Percentiles rank a stretch among this genome's conserved stretches.
These are phyloP conservation scores for Pyricularia sp. DNA, from an alignment of 2,329 filamentous ascomycete species.

Conservation along the genomic window DNA sequence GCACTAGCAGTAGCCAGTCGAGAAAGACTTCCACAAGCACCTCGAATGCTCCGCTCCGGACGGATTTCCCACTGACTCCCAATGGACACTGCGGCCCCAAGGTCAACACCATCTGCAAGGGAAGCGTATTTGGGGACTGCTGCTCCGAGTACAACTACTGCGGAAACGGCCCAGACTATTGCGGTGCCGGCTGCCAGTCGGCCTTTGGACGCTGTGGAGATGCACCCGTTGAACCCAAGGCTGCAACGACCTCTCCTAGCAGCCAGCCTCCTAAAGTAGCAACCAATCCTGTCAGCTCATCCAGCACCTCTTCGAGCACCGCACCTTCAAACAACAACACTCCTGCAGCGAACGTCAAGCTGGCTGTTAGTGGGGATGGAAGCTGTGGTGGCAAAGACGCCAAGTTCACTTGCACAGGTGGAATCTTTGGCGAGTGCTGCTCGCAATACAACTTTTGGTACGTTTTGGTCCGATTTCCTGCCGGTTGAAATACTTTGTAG, in stretches of 20 bases:
- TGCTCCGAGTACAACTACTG: constrained; percentile 12
- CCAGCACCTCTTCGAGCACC: neutral
- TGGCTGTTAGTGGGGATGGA: constrained; percentile 1
- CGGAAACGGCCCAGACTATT: constrained; percentile 9
- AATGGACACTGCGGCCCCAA: constrained; percentile 12
- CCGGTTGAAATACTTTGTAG: neutral
- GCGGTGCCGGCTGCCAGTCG: constrained; percentile 9
- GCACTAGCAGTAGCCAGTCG: constrained; percentile 6
- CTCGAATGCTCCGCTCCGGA: constrained; percentile 9
- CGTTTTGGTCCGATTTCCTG: neutral
- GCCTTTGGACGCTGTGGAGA: constrained; percentile 8
- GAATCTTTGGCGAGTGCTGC: constrained; percentile 2
- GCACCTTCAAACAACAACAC: neutral
- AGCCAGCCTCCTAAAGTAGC: neutral
- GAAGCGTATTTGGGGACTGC: constrained; percentile 9
- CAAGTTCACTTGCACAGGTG: constrained; percentile 6
- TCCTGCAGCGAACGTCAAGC: neutral
- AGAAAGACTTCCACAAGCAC: constrained; percentile 5
- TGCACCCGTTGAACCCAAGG: neutral
- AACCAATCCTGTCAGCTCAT: neutral
- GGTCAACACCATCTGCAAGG: constrained; percentile 9
- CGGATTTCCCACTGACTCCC: constrained; percentile 3
- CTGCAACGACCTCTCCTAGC: neutral
- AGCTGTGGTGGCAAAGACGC: neutral
- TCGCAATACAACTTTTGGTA: constrained; percentile 6